Evolutionary conservation across 306 rosid species (phyloP).

Genomic region (Dryas octopetala): DNA sequence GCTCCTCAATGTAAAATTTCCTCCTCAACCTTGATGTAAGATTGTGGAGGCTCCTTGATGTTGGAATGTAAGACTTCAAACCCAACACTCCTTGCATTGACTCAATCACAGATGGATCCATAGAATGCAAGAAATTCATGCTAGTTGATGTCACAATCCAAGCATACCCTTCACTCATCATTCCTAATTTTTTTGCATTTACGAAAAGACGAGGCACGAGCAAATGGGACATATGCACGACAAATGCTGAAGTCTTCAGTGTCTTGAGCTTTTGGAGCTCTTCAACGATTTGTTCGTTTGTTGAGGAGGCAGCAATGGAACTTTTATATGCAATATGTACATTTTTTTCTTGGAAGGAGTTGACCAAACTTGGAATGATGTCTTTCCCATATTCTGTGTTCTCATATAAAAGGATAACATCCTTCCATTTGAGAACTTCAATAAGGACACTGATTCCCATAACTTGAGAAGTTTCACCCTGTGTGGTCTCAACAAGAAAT

Average conservation of each 20-base stretch:
- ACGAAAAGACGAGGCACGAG: neutral
- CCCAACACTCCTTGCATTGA: conserved; percentile 21
- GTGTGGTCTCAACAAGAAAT: neutral
- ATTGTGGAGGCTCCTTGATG: neutral
- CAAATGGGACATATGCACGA: conserved; percentile 6
- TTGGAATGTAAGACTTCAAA: neutral
- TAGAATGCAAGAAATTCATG: conserved; percentile 5
- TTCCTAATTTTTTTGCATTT: conserved; percentile 1
- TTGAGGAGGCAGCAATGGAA: neutral
- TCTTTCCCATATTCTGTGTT: neutral
- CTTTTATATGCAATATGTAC: neutral
- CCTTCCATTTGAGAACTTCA: conserved; percentile 12
- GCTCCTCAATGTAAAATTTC: neutral
- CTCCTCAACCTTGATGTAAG: conserved; percentile 17
- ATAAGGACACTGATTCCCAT: neutral
- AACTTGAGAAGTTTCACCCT: conserved; percentile 4
- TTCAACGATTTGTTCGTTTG: conserved; percentile 8
- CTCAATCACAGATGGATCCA: conserved; percentile 7
- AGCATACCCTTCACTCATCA: conserved; percentile 12
- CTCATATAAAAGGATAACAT: conserved; percentile 13
- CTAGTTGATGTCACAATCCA: conserved; percentile 13
- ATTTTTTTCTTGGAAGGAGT: neutral
- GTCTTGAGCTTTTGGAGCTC: conserved; percentile 2
- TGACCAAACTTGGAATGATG: neutral
- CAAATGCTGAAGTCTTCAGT: neutral